Conservation (phyloP, 2,329 filamentous ascomycete species). For the Neocucurbitaria cava region DNA sequence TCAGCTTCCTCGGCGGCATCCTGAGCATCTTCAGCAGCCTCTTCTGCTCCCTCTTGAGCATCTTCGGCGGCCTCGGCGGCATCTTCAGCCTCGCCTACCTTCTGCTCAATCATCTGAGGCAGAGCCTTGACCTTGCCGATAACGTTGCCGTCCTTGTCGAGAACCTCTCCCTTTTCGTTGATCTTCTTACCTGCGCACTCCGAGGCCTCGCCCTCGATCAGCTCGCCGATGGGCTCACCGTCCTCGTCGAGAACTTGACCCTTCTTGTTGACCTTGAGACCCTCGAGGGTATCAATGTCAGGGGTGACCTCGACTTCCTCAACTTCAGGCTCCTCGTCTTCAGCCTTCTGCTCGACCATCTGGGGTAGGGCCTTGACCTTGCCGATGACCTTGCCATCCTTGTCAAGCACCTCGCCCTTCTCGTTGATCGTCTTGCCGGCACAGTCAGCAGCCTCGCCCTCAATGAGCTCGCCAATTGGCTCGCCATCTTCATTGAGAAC, state of each 20-base stretch:
- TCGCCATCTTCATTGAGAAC: constrained; percentile 62
- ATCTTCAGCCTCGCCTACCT: constrained; percentile 40
- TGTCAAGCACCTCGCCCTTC: constrained; percentile 70
- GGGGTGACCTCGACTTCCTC: constrained; percentile 51
- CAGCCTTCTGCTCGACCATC: constrained; percentile 20
- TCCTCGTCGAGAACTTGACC: constrained; percentile 61
- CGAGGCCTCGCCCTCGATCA: constrained; percentile 63
- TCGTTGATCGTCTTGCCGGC: constrained; percentile 71
- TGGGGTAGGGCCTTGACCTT: constrained; percentile 62
- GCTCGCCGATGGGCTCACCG: constrained; percentile 61
- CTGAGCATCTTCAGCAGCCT: constrained; percentile 39
- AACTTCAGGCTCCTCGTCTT: constrained; percentile 47
- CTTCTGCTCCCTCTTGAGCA: constrained; percentile 45
- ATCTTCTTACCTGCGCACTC: constrained; percentile 71
- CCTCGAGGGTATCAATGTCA: constrained; percentile 57
- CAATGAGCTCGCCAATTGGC: constrained; percentile 59
- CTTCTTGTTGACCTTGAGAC: constrained; percentile 66
- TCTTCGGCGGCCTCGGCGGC: constrained; percentile 39
- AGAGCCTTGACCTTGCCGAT: constrained; percentile 67
- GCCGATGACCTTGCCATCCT: constrained; percentile 68
- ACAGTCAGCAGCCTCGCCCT: constrained; percentile 67
- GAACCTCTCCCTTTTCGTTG: constrained; percentile 69
- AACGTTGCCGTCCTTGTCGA: constrained; percentile 69
- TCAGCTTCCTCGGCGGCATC: constrained; percentile 43
- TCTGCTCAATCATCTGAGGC: constrained; percentile 51